Evolutionary conservation across 2,329 filamentous ascomycete genomes (phyloP).

Genomic region (Trichoderma atroviride): DNA sequence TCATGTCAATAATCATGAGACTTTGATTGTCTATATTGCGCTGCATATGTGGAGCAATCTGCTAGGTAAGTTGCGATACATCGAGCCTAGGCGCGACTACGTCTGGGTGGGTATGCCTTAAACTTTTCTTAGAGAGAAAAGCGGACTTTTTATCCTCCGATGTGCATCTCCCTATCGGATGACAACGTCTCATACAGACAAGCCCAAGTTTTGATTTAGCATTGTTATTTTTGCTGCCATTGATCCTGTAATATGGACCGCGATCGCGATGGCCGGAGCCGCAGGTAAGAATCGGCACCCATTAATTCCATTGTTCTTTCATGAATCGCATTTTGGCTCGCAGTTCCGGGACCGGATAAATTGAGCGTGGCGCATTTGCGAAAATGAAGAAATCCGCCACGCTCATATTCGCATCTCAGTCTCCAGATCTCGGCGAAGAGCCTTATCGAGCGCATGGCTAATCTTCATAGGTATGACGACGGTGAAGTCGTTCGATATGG

Average conservation of each 20-base stretch:
- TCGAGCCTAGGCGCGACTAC: conserved; percentile 4
- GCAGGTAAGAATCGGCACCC: conserved; percentile 38
- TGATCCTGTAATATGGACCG: conserved; percentile 39
- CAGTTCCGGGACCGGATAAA: background rate
- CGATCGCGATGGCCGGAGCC: conserved; percentile 41
- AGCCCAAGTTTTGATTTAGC: background rate
- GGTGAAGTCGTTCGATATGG: conserved; percentile 65
- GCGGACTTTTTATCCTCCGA: conserved; percentile 22
- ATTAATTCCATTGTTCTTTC: background rate
- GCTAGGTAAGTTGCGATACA: background rate
- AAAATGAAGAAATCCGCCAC: background rate
- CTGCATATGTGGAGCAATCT: background rate
- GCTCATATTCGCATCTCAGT: background rate
- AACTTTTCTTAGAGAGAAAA: background rate
- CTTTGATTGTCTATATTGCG: background rate
- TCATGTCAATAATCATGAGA: background rate
- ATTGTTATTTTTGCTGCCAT: background rate
- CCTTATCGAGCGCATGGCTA: background rate
- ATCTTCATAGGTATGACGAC: conserved; percentile 56
- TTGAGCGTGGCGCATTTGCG: background rate
- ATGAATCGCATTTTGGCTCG: background rate
- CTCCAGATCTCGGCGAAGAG: background rate
- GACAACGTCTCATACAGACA: background rate
- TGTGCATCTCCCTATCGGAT: background rate
- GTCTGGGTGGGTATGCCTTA: conserved; percentile 7